These are phyloP conservation scores for Aspergillus transmontanensis DNA, from an alignment of 2,329 filamentous ascomycete genomes.

Conservation along the genomic window DNA sequence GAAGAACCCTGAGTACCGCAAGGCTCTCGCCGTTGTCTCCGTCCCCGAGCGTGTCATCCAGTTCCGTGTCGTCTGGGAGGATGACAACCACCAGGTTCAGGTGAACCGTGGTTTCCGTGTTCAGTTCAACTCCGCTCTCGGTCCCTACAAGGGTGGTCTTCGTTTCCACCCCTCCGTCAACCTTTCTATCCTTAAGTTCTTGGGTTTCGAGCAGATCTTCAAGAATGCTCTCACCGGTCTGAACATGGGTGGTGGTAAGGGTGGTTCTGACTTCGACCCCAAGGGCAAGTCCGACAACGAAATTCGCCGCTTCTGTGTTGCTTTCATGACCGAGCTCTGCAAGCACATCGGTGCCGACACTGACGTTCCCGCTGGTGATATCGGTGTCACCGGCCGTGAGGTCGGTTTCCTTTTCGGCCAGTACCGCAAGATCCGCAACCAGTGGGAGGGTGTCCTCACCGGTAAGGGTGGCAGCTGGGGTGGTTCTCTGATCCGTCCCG, in stretches of 20 bases:
- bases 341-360: slow-evolving; percentile 96
- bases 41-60: slow-evolving; percentile 95
- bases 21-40: slow-evolving; percentile 81
- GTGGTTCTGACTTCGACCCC: slow-evolving; percentile 96
- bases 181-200: slow-evolving; percentile 81
- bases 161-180: slow-evolving; percentile 79
- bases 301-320: slow-evolving; percentile 93
- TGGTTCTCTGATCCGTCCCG: slow-evolving; percentile 88
- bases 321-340: slow-evolving; percentile 94
- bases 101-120: slow-evolving; percentile 96
- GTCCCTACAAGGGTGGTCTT: slow-evolving; percentile 97
- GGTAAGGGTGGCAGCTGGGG: slow-evolving; percentile 95
- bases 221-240: slow-evolving; percentile 98
- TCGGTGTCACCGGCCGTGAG: slow-evolving; percentile 89
- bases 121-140: slow-evolving; percentile 97
- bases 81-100: slow-evolving; percentile 82
- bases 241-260: slow-evolving; percentile 96
- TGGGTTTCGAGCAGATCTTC: slow-evolving; percentile 99
- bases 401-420: slow-evolving; percentile 94
- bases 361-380: slow-evolving; percentile 95
- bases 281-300: slow-evolving; percentile 98
- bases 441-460: slow-evolving; percentile 94
- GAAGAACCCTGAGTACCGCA: slow-evolving; percentile 92
- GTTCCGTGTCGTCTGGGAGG: slow-evolving; percentile 96
- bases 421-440: slow-evolving; percentile 85